These are phyloP conservation scores for Euclidium syriacum DNA, from an alignment of 345 rosid genomes.

Conservation along the genomic window DNA sequence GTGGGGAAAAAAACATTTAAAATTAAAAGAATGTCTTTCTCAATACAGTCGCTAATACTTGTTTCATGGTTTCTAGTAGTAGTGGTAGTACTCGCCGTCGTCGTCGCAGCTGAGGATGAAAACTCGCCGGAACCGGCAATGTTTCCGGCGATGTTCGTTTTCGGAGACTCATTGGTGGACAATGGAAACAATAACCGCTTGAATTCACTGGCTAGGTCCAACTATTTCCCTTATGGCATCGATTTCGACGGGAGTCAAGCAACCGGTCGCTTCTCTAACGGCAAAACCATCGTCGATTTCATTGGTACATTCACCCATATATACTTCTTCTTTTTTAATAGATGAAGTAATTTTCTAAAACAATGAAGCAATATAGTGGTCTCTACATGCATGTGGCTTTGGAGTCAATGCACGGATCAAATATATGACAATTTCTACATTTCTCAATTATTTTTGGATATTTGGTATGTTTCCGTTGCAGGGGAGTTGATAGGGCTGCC, in stretches of 20 bases:
- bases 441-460: neutral
- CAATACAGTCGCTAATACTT: neutral
- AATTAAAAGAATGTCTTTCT: neutral
- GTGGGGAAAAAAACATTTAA: neutral
- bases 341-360: neutral
- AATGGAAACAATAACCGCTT: slow-evolving; percentile 67
- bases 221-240: slow-evolving; percentile 70
- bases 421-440: neutral
- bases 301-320: slow-evolving; percentile 35
- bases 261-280: slow-evolving; percentile 82
- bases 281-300: slow-evolving; percentile 69
- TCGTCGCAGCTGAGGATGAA: neutral
- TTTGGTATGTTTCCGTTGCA: slow-evolving; percentile 21
- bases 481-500: slow-evolving; percentile 68
- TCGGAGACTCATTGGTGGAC: slow-evolving; percentile 75
- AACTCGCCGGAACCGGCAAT: slow-evolving; percentile 3
- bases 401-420: neutral
- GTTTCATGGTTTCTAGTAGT: neutral
- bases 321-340: neutral
- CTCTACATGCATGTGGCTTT: slow-evolving; percentile 5
- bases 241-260: slow-evolving; percentile 55
- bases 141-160: slow-evolving; percentile 75
- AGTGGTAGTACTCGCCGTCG: neutral
- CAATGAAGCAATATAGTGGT: no score
- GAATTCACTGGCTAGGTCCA: slow-evolving; percentile 58